Conservation (phyloP, 2,329 filamentous ascomycete genomes). For the Tothia fuscella region DNA sequence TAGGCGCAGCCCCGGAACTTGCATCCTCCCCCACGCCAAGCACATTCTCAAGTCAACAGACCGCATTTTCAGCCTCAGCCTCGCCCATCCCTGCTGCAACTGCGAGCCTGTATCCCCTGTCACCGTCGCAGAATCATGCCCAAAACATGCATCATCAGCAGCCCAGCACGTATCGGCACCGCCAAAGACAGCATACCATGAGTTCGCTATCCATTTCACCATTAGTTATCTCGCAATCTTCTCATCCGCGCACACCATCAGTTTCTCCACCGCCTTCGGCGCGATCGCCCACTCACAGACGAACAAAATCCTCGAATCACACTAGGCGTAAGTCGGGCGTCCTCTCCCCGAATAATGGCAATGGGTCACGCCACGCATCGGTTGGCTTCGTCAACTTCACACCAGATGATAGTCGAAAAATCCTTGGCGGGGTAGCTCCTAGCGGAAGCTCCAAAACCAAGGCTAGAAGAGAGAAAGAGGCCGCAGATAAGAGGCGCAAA, state of each 20-base stretch:
- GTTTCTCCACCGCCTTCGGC: not conserved
- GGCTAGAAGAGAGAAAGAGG: constrained; percentile 80
- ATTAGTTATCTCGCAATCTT: not conserved
- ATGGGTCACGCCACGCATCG: constrained; percentile 28
- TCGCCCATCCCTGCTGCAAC: no score
- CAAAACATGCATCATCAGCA: no score
- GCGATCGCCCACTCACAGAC: not conserved
- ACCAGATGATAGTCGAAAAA: constrained; percentile 60
- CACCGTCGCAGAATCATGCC: no score
- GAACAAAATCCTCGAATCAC: not conserved
- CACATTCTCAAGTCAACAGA: no score
- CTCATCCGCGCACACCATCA: not conserved
- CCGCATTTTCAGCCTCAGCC: no score
- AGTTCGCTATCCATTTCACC: no score
- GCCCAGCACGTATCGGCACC: no score
- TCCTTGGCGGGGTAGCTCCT: constrained; percentile 83
- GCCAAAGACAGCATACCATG: no score
- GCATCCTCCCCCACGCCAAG: not conserved
- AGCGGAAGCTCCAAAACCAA: constrained; percentile 91
- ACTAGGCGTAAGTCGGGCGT: not conserved
- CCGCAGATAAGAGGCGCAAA: constrained; percentile 59
- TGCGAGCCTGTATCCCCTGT: no score
- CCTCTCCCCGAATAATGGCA: not conserved
- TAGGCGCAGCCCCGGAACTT: not conserved
- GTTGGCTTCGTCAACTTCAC: constrained; percentile 83